Conservation (phyloP, 805 yeast genomes). For the Candida adriatica region DNA sequence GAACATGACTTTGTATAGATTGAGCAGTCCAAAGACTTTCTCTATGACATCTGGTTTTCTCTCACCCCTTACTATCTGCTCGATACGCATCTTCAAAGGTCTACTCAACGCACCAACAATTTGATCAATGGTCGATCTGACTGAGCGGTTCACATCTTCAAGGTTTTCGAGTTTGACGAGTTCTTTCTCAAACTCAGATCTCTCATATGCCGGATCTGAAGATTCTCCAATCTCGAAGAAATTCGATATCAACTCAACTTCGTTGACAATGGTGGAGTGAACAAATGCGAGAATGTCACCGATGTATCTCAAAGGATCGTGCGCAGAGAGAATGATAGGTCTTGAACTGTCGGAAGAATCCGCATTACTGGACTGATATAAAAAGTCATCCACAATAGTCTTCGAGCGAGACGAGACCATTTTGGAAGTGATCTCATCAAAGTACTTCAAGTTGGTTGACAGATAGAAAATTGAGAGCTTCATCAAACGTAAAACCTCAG, state of each 20-base stretch:
- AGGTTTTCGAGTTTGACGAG: constrained; percentile 16
- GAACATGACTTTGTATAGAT: constrained; percentile 67
- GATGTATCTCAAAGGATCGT: constrained; percentile 74
- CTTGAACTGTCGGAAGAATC: constrained; percentile 23
- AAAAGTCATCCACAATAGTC: constrained; percentile 58
- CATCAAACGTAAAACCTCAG: constrained; percentile 20
- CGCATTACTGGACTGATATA: constrained; percentile 40
- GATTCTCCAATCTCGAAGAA: constrained; percentile 42
- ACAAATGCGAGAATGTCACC: constrained; percentile 88
- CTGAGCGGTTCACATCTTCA: constrained; percentile 12
- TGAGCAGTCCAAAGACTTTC: constrained; percentile 56
- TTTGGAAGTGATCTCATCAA: constrained; percentile 52
- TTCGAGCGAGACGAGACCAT: constrained; percentile 69
- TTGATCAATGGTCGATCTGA: constrained; percentile 35
- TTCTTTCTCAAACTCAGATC: constrained; percentile 27
- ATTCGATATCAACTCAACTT: constrained; percentile 64
- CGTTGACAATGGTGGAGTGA: constrained; percentile 82
- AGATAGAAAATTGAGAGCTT: constrained; percentile 29
- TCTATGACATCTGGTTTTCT: constrained; percentile 46
- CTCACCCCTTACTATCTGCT: constrained; percentile 63
- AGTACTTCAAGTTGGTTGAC: constrained; percentile 39
- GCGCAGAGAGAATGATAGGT: constrained; percentile 60
- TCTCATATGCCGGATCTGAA: constrained; percentile 13
- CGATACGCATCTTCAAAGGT: constrained; percentile 58
- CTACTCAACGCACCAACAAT: constrained; percentile 48